Conservation (phyloP, 257 asterid species). For the Solanum etuberosum region DNA sequence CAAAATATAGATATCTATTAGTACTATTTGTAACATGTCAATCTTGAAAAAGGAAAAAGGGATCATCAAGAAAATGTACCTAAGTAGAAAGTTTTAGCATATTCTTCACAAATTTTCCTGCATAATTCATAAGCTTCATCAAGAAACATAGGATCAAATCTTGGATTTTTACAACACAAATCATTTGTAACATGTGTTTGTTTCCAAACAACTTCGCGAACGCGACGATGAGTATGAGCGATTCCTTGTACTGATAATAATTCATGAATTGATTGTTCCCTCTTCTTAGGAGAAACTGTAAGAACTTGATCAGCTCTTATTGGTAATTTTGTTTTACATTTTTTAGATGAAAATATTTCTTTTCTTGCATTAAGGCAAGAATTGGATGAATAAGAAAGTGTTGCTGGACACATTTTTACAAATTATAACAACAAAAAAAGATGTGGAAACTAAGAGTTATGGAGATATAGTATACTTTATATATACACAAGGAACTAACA, state of each 20-base stretch:
- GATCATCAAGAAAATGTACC: slow-evolving; percentile 17
- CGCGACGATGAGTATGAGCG: slow-evolving; percentile 22
- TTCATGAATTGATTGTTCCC: slow-evolving; percentile 7
- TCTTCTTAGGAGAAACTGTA: slow-evolving; percentile 34
- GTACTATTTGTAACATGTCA: not conserved
- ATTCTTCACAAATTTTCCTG: slow-evolving; percentile 68
- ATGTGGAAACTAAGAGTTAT: not conserved
- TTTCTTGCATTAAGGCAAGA: slow-evolving; percentile 8
- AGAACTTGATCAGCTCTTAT: slow-evolving; percentile 25
- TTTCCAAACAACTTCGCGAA: slow-evolving; percentile 42
- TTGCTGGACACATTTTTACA: slow-evolving; percentile 28
- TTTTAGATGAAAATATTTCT: not conserved
- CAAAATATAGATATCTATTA: not conserved
- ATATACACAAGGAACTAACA: not conserved
- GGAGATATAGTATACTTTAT: not conserved
- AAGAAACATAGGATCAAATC: slow-evolving; percentile 45
- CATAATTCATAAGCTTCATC: slow-evolving; percentile 60
- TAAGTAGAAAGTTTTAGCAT: slow-evolving; percentile 78
- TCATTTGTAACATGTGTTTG: slow-evolving; percentile 28
- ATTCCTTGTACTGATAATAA: slow-evolving; percentile 33
- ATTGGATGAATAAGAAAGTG: slow-evolving; percentile 18
- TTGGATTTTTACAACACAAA: slow-evolving; percentile 8
- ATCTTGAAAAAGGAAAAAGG: not conserved
- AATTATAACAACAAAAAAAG: not conserved
- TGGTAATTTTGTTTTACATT: not conserved